Evolutionary conservation across 257 asterid genomes (phyloP).

Genomic region (Solanum virginianum): DNA sequence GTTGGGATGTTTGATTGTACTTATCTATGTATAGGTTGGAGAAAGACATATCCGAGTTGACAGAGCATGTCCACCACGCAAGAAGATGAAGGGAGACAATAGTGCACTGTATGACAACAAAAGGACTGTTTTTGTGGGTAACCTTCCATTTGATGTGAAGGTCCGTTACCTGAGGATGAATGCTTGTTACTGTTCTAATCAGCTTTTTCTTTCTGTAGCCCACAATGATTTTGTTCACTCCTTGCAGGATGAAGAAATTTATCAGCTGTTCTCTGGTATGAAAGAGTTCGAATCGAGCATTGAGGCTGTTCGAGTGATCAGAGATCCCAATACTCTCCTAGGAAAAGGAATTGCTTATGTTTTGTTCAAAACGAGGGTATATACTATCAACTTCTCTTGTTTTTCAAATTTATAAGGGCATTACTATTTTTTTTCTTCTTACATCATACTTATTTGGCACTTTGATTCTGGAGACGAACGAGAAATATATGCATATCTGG

Average conservation of each 20-base stretch:
- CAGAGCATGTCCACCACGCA: conserved; percentile 97
- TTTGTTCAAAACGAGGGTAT: conserved; percentile 82
- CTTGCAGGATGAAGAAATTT: conserved; percentile 77
- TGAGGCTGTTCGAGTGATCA: conserved; percentile 82
- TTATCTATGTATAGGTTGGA: conserved; percentile 44
- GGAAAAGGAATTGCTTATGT: conserved; percentile 96
- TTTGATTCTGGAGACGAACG: neutral
- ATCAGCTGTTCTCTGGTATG: conserved; percentile 53
- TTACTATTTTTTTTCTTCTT: neutral
- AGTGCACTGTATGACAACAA: conserved; percentile 56
- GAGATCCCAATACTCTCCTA: conserved; percentile 85
- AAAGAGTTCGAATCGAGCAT: conserved; percentile 59
- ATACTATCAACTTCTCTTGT: conserved; percentile 1
- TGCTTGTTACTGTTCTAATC: neutral
- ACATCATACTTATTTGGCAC: neutral
- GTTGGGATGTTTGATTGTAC: neutral
- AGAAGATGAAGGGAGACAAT: conserved; percentile 75
- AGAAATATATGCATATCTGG: neutral
- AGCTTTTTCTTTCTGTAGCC: neutral
- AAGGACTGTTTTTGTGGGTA: conserved; percentile 82
- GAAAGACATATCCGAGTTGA: conserved; percentile 95
- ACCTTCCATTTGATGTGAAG: conserved; percentile 94
- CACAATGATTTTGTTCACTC: neutral
- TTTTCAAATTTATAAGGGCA: neutral
- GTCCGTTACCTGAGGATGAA: conserved; percentile 18